Conservation (phyloP, 2,329 filamentous ascomycete species). For the Diplodia intermedia region DNA sequence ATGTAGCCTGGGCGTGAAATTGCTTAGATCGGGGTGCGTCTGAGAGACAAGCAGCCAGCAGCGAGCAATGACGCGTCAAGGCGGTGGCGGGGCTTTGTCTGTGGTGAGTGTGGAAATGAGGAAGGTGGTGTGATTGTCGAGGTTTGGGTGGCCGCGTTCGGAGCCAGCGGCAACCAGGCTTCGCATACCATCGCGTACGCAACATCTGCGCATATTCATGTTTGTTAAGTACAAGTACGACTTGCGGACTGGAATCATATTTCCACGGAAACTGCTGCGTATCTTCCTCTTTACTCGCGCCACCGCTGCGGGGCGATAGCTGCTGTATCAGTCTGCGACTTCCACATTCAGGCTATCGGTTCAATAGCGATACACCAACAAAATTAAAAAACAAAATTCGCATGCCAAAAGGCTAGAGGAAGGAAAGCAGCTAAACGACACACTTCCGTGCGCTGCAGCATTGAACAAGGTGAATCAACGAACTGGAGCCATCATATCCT, state of each 20-base stretch:
- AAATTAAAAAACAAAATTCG: neutral
- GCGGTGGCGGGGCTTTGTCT: neutral
- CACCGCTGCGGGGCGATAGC: neutral
- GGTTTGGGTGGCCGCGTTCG: neutral
- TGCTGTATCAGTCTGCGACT: neutral
- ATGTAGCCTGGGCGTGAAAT: neutral
- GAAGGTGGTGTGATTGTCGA: neutral
- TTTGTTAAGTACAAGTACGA: neutral
- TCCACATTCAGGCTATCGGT: neutral
- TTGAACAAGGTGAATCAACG: neutral
- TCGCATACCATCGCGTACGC: neutral
- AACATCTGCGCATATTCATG: neutral
- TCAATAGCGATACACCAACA: neutral
- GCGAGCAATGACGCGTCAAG: neutral
- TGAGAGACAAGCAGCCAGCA: neutral
- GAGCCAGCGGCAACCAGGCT: neutral
- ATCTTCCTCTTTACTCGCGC: neutral
- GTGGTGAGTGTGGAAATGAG: neutral
- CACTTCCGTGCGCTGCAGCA: neutral
- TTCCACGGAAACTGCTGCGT: neutral
- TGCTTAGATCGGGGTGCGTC: neutral
- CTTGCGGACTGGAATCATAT: too few species aligned
- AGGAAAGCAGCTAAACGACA: neutral
- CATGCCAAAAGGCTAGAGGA: neutral
- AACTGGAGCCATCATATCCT: neutral